Evolutionary conservation across 495 filamentous ascomycete genomes (phyloP), one percentile per base, ranked within the genome.

Genomic region (Lasiosphaeria hispida): DNA sequence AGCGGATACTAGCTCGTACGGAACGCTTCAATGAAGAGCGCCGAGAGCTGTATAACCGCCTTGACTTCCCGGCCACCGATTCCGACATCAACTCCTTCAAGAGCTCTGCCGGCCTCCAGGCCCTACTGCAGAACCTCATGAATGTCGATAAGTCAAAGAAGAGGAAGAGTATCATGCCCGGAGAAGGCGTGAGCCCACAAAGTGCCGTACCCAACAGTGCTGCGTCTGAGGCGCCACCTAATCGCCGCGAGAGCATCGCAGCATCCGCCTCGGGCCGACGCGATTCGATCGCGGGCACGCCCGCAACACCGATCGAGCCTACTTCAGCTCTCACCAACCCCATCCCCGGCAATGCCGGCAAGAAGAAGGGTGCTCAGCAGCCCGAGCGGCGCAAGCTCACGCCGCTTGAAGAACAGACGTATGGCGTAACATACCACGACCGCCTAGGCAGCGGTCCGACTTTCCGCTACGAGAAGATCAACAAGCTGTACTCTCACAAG

Each of bases 141-240:
- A 83, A 82, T 56, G 83, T 85, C 38, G 91, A 97, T 72, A 93
- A 93, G 68, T 86, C 83, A 61, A 96, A 96, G 76, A 96, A 96
- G 67, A 82, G 87, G 48, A 75, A 73, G 61, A 72, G 73, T 40
- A 69, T 87, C 13, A 79, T 87, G 65, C 72, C 80, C 6, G 62
- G 56, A 15, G 86, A 87, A 2, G 64, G 59, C 50, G 61, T 44
- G 43, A 70, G 55, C 53, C 69, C 67, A 11, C 53, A 38, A 69
- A 72, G 53, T 71, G 80, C 63, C 10, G 64, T 66, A 7, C 71
- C 70, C 9, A 55, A 55, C 36, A 75, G 64, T 55, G 70, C 72
- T 10, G 70, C 64, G 4, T 72, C 76, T 0, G 65, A 72, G 37
- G 40, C 53, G 1, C 23, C 44, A 37, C 51, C 68, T 59, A 63